Evolutionary conservation across 1,284 basidiomycete genomes (phyloP).

Genomic region (Cutaneotrichosporon sp.): DNA sequence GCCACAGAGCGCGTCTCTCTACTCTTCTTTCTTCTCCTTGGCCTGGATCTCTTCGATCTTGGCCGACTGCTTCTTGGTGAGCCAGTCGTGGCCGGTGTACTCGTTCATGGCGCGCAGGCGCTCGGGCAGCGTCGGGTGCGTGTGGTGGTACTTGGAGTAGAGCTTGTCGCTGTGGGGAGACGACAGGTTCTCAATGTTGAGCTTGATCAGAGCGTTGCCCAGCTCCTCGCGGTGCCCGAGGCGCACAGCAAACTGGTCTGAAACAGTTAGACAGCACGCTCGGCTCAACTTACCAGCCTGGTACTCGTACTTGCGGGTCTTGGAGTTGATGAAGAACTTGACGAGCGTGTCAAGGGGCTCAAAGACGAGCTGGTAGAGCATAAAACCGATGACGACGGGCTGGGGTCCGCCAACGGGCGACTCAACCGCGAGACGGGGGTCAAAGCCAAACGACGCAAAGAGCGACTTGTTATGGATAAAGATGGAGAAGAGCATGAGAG

Average conservation of each 20-base stretch:
- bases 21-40: constrained; percentile 13
- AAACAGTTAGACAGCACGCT: neutral
- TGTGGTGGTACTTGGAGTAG: constrained; percentile 89
- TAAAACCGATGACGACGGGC: constrained; percentile 82
- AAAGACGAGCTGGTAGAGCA: constrained; percentile 80
- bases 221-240: constrained; percentile 57
- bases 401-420: constrained; percentile 53
- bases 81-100: constrained; percentile 25
- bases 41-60: constrained; percentile 3
- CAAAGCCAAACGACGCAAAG: constrained; percentile 79
- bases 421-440: constrained; percentile 54
- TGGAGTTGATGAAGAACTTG: constrained; percentile 68
- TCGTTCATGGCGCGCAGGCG: constrained; percentile 70
- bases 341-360: constrained; percentile 75
- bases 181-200: constrained; percentile 84
- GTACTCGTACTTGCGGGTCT: constrained; percentile 80
- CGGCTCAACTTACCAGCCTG: constrained; percentile 75
- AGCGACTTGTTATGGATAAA: constrained; percentile 83
- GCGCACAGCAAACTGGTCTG: constrained; percentile 45
- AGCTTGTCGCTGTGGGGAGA: constrained; percentile 88
- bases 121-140: constrained; percentile 84
- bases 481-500: constrained; percentile 81
- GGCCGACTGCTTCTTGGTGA: constrained; percentile 7
- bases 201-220: constrained; percentile 66
- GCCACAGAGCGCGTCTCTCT: neutral